Base-by-base conservation (phyloP, 2,329 filamentous ascomycete species). In the Penicillium sp. region DNA sequence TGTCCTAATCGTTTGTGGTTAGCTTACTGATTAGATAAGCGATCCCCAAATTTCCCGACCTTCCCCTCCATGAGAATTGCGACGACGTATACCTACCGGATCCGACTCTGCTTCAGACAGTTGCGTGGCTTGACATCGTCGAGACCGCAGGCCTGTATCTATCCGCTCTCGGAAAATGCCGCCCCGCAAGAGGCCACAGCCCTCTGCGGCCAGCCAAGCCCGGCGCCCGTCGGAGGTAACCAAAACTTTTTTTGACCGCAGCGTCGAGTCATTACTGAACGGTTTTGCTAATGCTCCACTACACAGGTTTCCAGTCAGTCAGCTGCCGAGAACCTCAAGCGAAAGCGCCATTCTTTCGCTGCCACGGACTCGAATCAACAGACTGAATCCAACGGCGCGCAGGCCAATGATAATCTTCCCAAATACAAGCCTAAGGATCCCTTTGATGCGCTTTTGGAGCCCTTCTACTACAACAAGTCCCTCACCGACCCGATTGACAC, bases 401-500 rank as follows among this genome's bases (percentile, higher is more conserved):
- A 27, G 4, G 42, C 54, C 25, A 53, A 53, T 24, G 54, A 48
- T 12, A 46, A 59, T 55, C 23, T 45, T 56, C 47, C 51, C 53
- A 42, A 58, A 55, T 65, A 66, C 52, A 60, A 62, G 38, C 63
- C 65, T 46, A 60, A 63, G 28, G 68, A 71, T 54, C 68, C 68
- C 18, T 84, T 84, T 62, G 81, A 85, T 61, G 81, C 82, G 32
- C 74, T 87, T 24, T 76, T 87, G 24, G 78, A 86, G 63, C 84
- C 84, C 0, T 87, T 87, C 65, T 87, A 88, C 68, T 82, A 83
- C 62, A 81, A 78, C 53, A 87, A 87, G 66, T 77, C 77, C 43
- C 68, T 87, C 48, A 85, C 82, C 0, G 84, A 87, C 64, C 83
- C 83, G 3, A 87, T 88, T 62, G 78, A 85, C 53, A 87, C 84